Evolutionary conservation across 441 rosid genomes (phyloP).

Genomic region (Populus hybrid): DNA sequence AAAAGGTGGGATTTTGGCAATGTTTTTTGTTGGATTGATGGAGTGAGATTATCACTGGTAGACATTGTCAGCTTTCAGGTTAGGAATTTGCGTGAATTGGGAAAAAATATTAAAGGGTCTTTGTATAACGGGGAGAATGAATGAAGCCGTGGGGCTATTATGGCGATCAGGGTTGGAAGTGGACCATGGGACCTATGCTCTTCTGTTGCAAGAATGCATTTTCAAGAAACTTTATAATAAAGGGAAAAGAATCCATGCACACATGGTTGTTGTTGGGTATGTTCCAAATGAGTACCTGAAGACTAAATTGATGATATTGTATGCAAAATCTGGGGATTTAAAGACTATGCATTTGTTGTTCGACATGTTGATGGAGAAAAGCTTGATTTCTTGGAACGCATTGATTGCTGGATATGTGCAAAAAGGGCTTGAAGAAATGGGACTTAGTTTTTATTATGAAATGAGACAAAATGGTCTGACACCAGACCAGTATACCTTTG

Average conservation of each 20-base stretch:
- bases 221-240: conserved; percentile 35
- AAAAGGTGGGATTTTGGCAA: conserved; percentile 10
- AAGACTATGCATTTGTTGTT: conserved; percentile 42
- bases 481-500: conserved; percentile 77
- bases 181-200: conserved; percentile 40
- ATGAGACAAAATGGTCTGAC: conserved; percentile 37
- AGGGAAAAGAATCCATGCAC: conserved; percentile 64
- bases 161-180: conserved; percentile 39
- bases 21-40: conserved; percentile 12
- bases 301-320: conserved; percentile 57
- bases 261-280: conserved; percentile 57
- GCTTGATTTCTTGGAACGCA: conserved; percentile 52
- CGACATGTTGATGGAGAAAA: conserved; percentile 25
- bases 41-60: conserved; percentile 34
- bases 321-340: conserved; percentile 53
- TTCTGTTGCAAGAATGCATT: conserved; percentile 70
- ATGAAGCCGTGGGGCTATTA: conserved; percentile 61
- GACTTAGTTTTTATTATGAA: conserved; percentile 30
- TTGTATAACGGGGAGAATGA: conserved; percentile 58
- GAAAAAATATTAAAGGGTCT: conserved; percentile 49
- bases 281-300: conserved; percentile 42
- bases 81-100: conserved; percentile 35
- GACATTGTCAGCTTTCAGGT: conserved; percentile 73
- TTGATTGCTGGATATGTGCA: conserved; percentile 53
- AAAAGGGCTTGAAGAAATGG: conserved; percentile 34